phyloP scores from a whole-genome alignment of 164 flowering plant genomes.

The Sextonia rubra region DNA sequence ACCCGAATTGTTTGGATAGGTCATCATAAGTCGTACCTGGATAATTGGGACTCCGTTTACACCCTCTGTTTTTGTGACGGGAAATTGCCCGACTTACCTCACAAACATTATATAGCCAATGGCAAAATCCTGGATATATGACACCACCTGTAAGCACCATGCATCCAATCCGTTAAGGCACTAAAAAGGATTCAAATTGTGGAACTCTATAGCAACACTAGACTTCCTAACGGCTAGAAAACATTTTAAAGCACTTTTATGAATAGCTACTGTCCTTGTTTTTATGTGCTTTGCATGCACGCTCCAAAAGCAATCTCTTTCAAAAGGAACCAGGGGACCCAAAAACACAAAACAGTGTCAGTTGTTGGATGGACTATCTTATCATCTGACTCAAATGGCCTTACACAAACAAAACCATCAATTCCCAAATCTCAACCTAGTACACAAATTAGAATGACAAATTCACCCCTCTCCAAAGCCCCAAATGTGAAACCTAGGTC shows the following conservation, averaged over 20 bases:
- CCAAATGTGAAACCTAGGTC: neutral
- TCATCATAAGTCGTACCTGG: too few relatives aligned
- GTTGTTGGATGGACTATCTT: neutral
- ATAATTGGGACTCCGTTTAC: too few relatives aligned
- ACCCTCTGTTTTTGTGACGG: too few relatives aligned
- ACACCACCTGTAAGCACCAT: too few relatives aligned
- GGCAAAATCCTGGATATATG: too few relatives aligned
- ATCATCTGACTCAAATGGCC: neutral
- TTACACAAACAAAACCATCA: neutral
- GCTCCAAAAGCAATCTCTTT: constrained; percentile 5
- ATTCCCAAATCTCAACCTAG: neutral
- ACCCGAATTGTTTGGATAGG: too few relatives aligned
- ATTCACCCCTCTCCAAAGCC: neutral
- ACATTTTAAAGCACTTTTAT: neutral
- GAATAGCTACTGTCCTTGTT: neutral
- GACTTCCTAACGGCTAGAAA: too few relatives aligned
- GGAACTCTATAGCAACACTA: too few relatives aligned
- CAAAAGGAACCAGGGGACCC: neutral
- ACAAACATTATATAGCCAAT: too few relatives aligned
- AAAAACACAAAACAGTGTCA: neutral
- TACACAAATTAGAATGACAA: neutral
- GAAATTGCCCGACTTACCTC: too few relatives aligned
- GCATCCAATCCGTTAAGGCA: too few relatives aligned
- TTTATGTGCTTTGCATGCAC: neutral
- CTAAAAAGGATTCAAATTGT: too few relatives aligned